Base-by-base conservation (phyloP, 2,329 filamentous ascomycete species). In the Plectosphaerella sp. region DNA sequence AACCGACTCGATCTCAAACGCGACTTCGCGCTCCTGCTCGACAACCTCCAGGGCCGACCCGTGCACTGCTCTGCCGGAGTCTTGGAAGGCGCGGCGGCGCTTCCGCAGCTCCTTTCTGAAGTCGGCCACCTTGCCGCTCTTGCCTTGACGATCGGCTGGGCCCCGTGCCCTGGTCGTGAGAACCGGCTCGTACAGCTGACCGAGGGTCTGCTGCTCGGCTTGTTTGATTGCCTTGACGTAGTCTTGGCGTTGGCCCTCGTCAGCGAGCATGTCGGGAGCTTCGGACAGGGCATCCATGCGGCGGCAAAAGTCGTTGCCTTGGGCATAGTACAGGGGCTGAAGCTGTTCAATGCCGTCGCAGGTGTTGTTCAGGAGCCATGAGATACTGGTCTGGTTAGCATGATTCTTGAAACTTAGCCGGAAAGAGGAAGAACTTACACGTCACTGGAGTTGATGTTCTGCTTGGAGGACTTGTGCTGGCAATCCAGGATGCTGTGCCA, bases 281-380 rank as follows among this genome's bases (percentile, higher is more conserved):
- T 72, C 65, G 20, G 69, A 58, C 0, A 68, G 62, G 0, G 80
- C 79, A 48, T 86, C 72, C 1, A 68, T 73, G 1, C 83, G 76
- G 1, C 73, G 72, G 53, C 83, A 83, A 55, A 82, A 88, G 54
- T 87, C 81, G 1, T 69, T 62, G 0, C 84, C 83, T 60, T 89
- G 85, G 0, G 82, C 71, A 3, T 76, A 70, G 55, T 85, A 83
- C 0, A 89, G 68, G 0, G 77, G 72, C 47, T 80, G 77, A 0
- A 87, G 62, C 33, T 86, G 77, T 53, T 86, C 80, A 18, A 82
- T 84, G 0, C 67, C 73, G 8, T 69, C 64, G 53, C 85, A 89
- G 0, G 83, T 86, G 50, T 87, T 81, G 45, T 85, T 74, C 0
- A 89, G 70, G 0, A 88, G 72, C 86, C 86, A 88, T 4, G 0